These are phyloP conservation scores for Fimicolochytrium jonesii DNA, from an alignment of 192 early-diverging fungal genomes.

Conservation along the genomic window DNA sequence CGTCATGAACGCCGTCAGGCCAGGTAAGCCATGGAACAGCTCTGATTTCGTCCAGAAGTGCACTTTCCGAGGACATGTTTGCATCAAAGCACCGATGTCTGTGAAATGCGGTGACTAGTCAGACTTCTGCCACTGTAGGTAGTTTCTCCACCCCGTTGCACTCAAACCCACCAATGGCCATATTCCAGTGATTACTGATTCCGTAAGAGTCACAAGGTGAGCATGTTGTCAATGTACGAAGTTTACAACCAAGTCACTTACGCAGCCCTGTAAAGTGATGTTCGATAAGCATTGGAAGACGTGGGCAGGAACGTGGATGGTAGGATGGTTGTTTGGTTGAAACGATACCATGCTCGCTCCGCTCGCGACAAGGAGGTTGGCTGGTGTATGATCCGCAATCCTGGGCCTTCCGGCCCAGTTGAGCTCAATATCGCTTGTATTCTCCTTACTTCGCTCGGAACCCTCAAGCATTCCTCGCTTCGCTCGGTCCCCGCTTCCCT, in stretches of 20 bases:
- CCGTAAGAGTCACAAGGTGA: background rate
- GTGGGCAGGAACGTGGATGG: too few species aligned
- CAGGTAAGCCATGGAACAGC: constrained; percentile 12
- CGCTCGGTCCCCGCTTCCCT: too few species aligned
- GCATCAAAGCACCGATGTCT: constrained; percentile 26
- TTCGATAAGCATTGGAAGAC: background rate
- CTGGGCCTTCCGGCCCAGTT: too few species aligned
- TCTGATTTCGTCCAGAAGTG: constrained; percentile 31
- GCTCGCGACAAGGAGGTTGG: too few species aligned
- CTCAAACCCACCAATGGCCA: constrained; percentile 14
- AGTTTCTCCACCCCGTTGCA: too few species aligned
- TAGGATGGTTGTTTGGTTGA: too few species aligned
- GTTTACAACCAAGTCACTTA: background rate
- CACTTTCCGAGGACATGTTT: constrained; percentile 23
- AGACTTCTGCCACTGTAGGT: background rate
- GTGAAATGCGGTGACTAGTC: background rate
- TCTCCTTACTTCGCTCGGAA: too few species aligned
- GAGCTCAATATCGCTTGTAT: too few species aligned
- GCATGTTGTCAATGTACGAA: background rate
- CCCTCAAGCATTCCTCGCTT: too few species aligned
- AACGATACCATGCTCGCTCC: too few species aligned
- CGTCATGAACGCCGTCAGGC: constrained; percentile 10
- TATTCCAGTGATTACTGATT: constrained; percentile 27
- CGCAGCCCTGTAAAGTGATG: background rate
- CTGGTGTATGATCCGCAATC: too few species aligned